phyloP scores from a whole-genome alignment of 306 rosid genomes.

The Nissolia schottii region DNA sequence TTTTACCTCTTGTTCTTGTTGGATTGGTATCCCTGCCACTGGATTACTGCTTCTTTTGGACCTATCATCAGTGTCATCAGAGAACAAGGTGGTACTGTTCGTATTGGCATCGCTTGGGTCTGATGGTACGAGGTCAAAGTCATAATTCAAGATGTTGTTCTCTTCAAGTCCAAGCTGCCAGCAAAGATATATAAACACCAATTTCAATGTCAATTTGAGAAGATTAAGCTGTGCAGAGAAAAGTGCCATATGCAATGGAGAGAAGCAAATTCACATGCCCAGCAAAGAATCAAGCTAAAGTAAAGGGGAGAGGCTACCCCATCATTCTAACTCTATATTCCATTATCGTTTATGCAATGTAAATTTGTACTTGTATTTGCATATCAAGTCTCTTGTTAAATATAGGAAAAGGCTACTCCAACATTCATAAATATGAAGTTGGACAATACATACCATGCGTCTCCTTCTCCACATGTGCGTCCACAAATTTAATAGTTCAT shows the following conservation, averaged over 20 bases:
- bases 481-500: conserved; percentile 97
- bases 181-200: conserved; percentile 14
- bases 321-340: neutral
- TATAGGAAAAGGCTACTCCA: neutral
- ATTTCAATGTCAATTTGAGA: conserved; percentile 16
- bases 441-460: conserved; percentile 72
- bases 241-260: neutral
- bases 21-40: conserved; percentile 52
- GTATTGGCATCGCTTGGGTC: conserved; percentile 95
- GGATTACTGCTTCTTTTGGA: conserved; percentile 52
- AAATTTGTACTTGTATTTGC: neutral
- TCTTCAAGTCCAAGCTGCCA: conserved; percentile 96
- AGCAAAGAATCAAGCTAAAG: conserved; percentile 12
- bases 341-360: neutral
- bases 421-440: conserved; percentile 15
- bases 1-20: conserved; percentile 68
- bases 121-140: conserved; percentile 69
- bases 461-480: conserved; percentile 99
- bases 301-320: neutral
- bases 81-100: conserved; percentile 84
- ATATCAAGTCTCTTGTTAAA: neutral
- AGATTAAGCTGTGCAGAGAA: neutral
- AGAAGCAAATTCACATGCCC: neutral
- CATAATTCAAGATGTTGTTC: conserved; percentile 76
- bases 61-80: conserved; percentile 92